Evolutionary conservation across 2,329 filamentous ascomycete species (phyloP), one percentile per base, ranked within the genome.

Genomic region (Amesomyces nigricolor): DNA sequence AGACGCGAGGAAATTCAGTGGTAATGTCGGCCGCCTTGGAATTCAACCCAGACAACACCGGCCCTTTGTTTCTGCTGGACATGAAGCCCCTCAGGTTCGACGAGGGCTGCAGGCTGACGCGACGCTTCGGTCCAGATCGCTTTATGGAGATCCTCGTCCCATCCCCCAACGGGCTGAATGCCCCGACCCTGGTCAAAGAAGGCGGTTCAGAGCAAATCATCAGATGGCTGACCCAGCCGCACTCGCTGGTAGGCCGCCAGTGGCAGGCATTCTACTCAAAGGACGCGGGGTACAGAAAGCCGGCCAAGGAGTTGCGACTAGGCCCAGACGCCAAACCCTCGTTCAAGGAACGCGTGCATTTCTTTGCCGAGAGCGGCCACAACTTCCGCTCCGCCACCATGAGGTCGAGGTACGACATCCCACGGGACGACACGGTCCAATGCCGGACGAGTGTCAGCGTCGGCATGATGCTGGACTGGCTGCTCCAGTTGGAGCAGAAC

Each of bases 121-220:
- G 82, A 11, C 76, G 75, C 4, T 83, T 83, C 59, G 81, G 82
- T 0, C 67, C 75, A 0, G 81, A 86, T 59, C 73, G 82, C 0
- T 84, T 84, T 45, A 58, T 86, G 1, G 79, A 85, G 51, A 55
- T 86, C 0, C 64, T 74, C 4, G 70, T 84, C 5, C 81, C 82
- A 0, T 72, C 72, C 0, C 70, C 74, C 0, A 67, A 63, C 1
- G 66, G 65, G 0, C 67, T 62, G 2, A 61, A 67, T 2, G 62
- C 65, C 0, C 67, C 70, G 0, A 48, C 58, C 0, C 47, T 67
- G 0, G 55, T 72, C 2, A 69, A 66, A 14, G 62, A 73, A 3
- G 66, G 67, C 0, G 68, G 68, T 0, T 59, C 67, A 1, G 60
- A 72, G 0, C 60, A 70, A 0, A 64, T 77, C 29, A 68, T 74